Percentiles rank a stretch among this genome's conserved stretches.
These are phyloP conservation scores for Psophocarpus tetragonolobus DNA, from an alignment of 306 rosid genomes.

Conservation along the genomic window DNA sequence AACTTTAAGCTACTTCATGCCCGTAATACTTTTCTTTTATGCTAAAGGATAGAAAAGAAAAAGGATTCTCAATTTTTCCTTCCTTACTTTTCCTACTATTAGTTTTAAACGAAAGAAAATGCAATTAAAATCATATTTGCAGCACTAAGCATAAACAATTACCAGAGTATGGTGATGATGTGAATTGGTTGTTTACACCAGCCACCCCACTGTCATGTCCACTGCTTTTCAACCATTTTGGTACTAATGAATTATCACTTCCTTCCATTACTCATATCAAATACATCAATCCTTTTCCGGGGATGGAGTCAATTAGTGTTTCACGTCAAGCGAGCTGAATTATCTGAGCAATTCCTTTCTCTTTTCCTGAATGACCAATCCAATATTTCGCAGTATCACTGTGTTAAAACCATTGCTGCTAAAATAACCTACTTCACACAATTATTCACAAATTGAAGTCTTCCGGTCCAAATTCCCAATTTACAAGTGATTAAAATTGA, in stretches of 20 bases:
- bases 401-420: background rate
- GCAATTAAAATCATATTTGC: background rate
- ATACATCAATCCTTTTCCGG: background rate
- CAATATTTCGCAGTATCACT: background rate
- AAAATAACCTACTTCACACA: background rate
- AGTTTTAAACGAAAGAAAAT: background rate
- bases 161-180: conserved; percentile 23
- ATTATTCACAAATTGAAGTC: background rate
- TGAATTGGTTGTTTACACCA: conserved; percentile 24
- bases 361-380: conserved; percentile 3
- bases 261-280: conserved; percentile 37
- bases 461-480: conserved; percentile 21
- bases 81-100: background rate
- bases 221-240: conserved; percentile 46
- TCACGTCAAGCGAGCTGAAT: background rate
- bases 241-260: conserved; percentile 35
- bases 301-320: background rate
- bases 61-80: background rate
- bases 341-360: background rate
- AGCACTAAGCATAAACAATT: conserved; percentile 2
- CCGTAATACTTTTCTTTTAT: background rate
- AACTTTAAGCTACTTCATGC: background rate
- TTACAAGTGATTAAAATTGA: background rate
- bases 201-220: conserved; percentile 21
- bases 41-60: background rate